Evolutionary conservation across 805 yeast species (phyloP).

Genomic region (Middelhovenomyces tepae): DNA sequence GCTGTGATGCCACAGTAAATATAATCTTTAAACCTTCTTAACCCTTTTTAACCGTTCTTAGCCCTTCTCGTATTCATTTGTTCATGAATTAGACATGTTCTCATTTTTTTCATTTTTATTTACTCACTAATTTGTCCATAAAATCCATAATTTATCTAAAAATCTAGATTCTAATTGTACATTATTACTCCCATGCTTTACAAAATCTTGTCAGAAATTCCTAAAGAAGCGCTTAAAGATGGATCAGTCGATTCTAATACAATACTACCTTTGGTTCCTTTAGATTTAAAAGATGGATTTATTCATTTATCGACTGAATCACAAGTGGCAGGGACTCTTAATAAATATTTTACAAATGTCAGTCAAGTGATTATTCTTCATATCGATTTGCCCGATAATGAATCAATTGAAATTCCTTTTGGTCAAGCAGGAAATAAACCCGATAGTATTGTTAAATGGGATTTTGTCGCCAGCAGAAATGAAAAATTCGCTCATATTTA

Average conservation of each 20-base stretch:
- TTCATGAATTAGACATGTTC: too few species aligned
- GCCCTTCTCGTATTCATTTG: too few species aligned
- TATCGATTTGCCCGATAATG: slow-evolving; percentile 16
- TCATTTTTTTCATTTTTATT: too few species aligned
- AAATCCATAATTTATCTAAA: too few species aligned
- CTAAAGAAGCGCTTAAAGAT: slow-evolving; percentile 19
- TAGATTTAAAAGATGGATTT: slow-evolving; percentile 23
- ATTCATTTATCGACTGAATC: slow-evolving; percentile 21
- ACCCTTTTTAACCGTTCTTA: too few species aligned
- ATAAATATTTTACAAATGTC: slow-evolving; percentile 14
- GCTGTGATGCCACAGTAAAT: too few species aligned
- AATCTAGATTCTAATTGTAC: too few species aligned
- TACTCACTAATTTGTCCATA: too few species aligned
- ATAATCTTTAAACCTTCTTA: too few species aligned
- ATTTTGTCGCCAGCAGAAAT: slow-evolving; percentile 17
- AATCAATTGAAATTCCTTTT: slow-evolving; percentile 10
- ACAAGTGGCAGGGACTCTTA: slow-evolving; percentile 19
- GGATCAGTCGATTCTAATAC: slow-evolving; percentile 14
- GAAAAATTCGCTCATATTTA: slow-evolving; percentile 20
- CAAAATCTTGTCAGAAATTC: slow-evolving; percentile 17
- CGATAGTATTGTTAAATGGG: slow-evolving; percentile 18
- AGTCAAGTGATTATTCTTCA: slow-evolving; percentile 15
- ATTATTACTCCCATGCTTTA: slow-evolving; percentile 20
- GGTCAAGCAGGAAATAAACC: slow-evolving; percentile 21
- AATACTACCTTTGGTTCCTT: slow-evolving; percentile 17